These are phyloP conservation scores for Ogataea hybrid DNA, from an alignment of 1,139 yeast species.

Conservation along the genomic window DNA sequence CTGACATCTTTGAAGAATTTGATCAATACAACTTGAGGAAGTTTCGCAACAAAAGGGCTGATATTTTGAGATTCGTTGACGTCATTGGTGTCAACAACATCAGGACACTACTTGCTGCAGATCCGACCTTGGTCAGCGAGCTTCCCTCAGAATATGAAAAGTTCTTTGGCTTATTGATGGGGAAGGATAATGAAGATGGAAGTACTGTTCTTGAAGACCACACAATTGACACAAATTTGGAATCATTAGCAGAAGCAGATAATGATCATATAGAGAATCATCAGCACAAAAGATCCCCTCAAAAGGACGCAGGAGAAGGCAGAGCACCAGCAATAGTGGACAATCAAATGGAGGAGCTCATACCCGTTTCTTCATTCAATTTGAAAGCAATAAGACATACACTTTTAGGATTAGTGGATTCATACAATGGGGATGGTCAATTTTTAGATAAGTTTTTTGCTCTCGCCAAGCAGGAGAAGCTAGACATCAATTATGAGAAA, in stretches of 20 bases:
- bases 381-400: conserved; percentile 80
- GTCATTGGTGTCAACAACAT: conserved; percentile 66
- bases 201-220: not conserved
- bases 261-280: not conserved
- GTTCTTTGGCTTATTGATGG: conserved; percentile 24
- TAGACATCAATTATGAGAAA: conserved; percentile 36
- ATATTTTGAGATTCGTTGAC: conserved; percentile 63
- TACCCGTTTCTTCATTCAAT: conserved; percentile 76
- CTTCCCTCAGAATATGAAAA: conserved; percentile 39
- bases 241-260: not conserved
- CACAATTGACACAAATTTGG: not conserved
- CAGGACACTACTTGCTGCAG: conserved; percentile 37
- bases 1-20: conserved; percentile 20
- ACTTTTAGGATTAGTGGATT: conserved; percentile 55
- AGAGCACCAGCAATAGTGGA: conserved; percentile 36
- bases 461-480: conserved; percentile 30
- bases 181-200: not conserved
- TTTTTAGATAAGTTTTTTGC: conserved; percentile 23
- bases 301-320: not conserved
- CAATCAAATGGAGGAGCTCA: conserved; percentile 55
- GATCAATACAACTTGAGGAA: conserved; percentile 18
- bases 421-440: conserved; percentile 24
- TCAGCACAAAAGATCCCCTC: not conserved
- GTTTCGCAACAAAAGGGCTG: conserved; percentile 26
- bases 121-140: conserved; percentile 28